Conservation (phyloP, 306 rosid species). For the Sicyos edulis region DNA sequence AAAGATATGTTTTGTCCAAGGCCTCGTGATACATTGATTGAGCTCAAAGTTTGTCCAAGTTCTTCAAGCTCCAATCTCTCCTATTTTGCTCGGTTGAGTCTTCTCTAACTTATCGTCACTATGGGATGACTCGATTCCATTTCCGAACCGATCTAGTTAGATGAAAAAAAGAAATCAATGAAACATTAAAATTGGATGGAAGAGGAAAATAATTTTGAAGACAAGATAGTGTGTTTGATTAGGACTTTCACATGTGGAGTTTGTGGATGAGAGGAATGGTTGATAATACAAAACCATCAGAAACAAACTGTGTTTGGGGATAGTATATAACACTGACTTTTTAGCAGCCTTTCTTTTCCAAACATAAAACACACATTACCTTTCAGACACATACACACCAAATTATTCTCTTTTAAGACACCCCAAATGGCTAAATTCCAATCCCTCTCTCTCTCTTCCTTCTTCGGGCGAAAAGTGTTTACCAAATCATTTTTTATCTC, state of each 20-base stretch:
- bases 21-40: too few relatives aligned
- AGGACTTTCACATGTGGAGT: background rate
- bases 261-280: background rate
- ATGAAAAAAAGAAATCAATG: background rate
- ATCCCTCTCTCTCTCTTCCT: background rate
- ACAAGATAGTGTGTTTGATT: background rate
- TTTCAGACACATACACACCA: background rate
- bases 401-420: slow-evolving; percentile 3
- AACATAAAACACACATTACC: background rate
- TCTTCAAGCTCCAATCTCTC: too few relatives aligned
- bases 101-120: too few relatives aligned
- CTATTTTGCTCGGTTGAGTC: too few relatives aligned
- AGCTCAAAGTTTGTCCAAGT: too few relatives aligned
- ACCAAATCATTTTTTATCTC: too few relatives aligned
- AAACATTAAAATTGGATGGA: background rate
- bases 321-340: slow-evolving; percentile 7
- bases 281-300: background rate
- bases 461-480: too few relatives aligned
- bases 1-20: too few relatives aligned
- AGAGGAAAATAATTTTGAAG: background rate
- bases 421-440: slow-evolving; percentile 15
- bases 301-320: slow-evolving; percentile 9
- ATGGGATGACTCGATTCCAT: background rate
- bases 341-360: slow-evolving; percentile 10
- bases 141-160: background rate